Evolutionary conservation across 2,329 filamentous ascomycete genomes (phyloP).

Genomic region (Botrytis pseudocinerea): DNA sequence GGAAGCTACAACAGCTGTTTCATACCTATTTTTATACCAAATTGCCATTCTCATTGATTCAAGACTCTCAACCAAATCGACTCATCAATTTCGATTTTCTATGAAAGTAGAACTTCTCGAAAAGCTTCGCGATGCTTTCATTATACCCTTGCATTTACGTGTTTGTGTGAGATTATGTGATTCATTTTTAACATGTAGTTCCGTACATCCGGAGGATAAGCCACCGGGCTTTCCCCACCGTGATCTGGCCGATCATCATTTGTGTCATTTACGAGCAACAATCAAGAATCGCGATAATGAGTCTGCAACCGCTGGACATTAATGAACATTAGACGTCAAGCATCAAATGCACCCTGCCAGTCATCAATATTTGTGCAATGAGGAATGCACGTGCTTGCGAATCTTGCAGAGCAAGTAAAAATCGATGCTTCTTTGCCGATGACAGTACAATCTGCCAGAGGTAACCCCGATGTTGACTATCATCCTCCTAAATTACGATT

Average conservation of each 20-base stretch:
- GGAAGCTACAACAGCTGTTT: background rate
- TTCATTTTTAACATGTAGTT: background rate
- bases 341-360: slow-evolving; percentile 4
- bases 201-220: slow-evolving; percentile 14
- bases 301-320: background rate
- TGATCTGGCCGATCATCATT: background rate
- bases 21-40: background rate
- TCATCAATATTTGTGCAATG: slow-evolving; percentile 19
- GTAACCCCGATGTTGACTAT: background rate
- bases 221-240: slow-evolving; percentile 4
- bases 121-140: background rate
- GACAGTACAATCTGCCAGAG: slow-evolving; percentile 33
- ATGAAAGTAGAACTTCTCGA: background rate
- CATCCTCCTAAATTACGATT: background rate
- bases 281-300: background rate
- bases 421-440: slow-evolving; percentile 34
- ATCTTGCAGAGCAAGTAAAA: slow-evolving; percentile 38
- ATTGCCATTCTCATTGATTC: too few species aligned
- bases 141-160: background rate
- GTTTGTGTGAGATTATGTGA: background rate
- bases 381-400: slow-evolving; percentile 40
- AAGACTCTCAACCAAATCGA: background rate
- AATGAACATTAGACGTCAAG: background rate
- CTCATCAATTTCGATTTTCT: background rate
- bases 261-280: slow-evolving; percentile 13